Conservation (phyloP, 768 basidiomycete genomes). For the Strobilomyces dryophilus region DNA sequence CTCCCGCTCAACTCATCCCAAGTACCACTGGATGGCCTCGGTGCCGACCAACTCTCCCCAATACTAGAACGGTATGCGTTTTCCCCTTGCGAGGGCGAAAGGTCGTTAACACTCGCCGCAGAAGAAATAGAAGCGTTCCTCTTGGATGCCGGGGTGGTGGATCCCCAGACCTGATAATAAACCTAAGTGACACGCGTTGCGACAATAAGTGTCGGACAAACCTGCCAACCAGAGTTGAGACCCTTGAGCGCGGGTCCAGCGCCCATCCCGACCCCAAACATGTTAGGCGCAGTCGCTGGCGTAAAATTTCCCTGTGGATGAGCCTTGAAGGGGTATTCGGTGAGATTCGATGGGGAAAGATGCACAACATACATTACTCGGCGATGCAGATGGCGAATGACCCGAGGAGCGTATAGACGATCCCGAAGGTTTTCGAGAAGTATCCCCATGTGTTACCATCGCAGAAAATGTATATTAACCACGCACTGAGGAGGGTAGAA, state of each 20-base stretch:
- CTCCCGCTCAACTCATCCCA: slow-evolving; percentile 57
- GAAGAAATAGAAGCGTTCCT: slow-evolving; percentile 64
- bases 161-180: slow-evolving; percentile 52
- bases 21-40: slow-evolving; percentile 48
- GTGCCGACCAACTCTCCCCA: slow-evolving; percentile 48
- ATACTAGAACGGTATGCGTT: slow-evolving; percentile 43
- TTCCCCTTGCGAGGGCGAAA: slow-evolving; percentile 43
- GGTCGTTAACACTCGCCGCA: slow-evolving; percentile 47
- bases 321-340: slow-evolving; percentile 23
- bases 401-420: slow-evolving; percentile 63
- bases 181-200: slow-evolving; percentile 8
- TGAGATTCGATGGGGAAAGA: not conserved
- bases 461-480: slow-evolving; percentile 24
- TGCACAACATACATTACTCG: slow-evolving; percentile 46
- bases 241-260: slow-evolving; percentile 46
- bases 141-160: slow-evolving; percentile 44
- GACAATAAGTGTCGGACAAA: slow-evolving; percentile 27
- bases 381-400: slow-evolving; percentile 60
- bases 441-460: slow-evolving; percentile 38
- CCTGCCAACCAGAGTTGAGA: slow-evolving; percentile 68
- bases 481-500: slow-evolving; percentile 23
- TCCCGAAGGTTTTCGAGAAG: slow-evolving; percentile 64
- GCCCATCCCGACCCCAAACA: slow-evolving; percentile 51
- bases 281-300: slow-evolving; percentile 38
- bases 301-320: slow-evolving; percentile 46